phyloP scores from a whole-genome alignment of 352 stramenopile species.

The Globisporangium paddicum region DNA sequence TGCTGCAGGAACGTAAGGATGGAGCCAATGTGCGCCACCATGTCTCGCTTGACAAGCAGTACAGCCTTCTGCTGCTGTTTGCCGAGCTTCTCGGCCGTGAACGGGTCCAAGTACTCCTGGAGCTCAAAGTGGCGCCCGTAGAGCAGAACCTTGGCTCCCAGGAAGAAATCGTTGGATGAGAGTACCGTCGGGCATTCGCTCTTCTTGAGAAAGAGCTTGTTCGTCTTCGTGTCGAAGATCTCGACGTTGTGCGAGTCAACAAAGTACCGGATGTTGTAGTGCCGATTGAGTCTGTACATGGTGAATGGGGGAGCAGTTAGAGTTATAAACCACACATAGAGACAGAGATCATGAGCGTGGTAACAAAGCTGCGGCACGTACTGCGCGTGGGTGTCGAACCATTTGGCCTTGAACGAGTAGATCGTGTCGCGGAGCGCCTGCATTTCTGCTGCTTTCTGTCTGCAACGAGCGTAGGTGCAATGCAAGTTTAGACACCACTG shows the following conservation, averaged over 20 bases:
- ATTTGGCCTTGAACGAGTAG: constrained; percentile 81
- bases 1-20: constrained; percentile 55
- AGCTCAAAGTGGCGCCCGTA: constrained; percentile 83
- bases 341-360: neutral
- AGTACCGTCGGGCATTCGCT: constrained; percentile 73
- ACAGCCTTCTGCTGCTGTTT: constrained; percentile 68
- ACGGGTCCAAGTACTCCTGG: constrained; percentile 77
- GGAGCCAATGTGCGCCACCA: constrained; percentile 42
- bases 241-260: constrained; percentile 75
- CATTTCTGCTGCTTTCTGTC: constrained; percentile 25
- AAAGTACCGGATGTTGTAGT: constrained; percentile 81
- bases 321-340: too few relatives aligned
- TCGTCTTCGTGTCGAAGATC: constrained; percentile 87
- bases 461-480: neutral
- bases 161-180: constrained; percentile 70
- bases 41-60: constrained; percentile 52
- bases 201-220: constrained; percentile 90
- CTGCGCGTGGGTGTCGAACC: constrained; percentile 77
- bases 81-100: constrained; percentile 64
- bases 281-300: constrained; percentile 68
- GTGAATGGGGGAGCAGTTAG: too few relatives aligned
- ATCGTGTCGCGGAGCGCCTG: constrained; percentile 63
- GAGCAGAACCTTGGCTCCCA: constrained; percentile 77
- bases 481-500: neutral
- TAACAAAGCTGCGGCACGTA: constrained; percentile 13